Evolutionary conservation across 352 stramenopile genomes (phyloP), one percentile per base, ranked within the genome.

Genomic region (Globisporangium okanoganense): DNA sequence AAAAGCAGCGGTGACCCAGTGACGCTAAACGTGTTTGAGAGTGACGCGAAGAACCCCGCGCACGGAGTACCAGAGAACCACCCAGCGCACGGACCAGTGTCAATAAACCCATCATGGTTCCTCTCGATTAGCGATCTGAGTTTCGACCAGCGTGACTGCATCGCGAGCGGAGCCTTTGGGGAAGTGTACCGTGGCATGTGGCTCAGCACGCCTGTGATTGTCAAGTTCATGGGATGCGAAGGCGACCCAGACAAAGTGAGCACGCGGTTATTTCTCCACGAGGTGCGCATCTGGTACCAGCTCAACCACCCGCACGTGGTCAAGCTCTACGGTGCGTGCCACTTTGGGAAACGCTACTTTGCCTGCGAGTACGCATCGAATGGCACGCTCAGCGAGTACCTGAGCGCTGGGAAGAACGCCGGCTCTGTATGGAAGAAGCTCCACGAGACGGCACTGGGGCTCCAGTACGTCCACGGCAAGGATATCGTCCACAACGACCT

Each of bases 301-400:
- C 29, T 78, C 29, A 68, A 66, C 18, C 71, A 76, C 35, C 71
- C 71, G 29, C 65, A 76, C 59, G 49, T 78, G 13, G 31, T 76
- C 22, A 64, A 67, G 24, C 45, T 78, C 14, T 78, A 68, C n/a
- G 71, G 68, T 3, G 68, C 68, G 7, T 74, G 65, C 3, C 62
- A 76, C 33, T 58, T 69, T 12, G 66, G 69, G 51, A 60, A 58
- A 52, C 62, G 50, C 0, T 77, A 72, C 48, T 74, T 77, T 49
- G 64, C 71, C 16, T 69, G 62, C 49, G 67, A 77, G 33, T 72
- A 62, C 16, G 66, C 64, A 2, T 64, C 56, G 22, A 48, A 71
- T 57, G 66, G 70, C 29, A 72, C 70, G 2, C 49, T 77, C 13
- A 61, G 49, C 20, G 69, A 72, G 14, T 72, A 68, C n/a, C 47